These are phyloP conservation scores for Theileria luwenshuni DNA, from an alignment of 169 alveolate genomes.

Conservation along the genomic window DNA sequence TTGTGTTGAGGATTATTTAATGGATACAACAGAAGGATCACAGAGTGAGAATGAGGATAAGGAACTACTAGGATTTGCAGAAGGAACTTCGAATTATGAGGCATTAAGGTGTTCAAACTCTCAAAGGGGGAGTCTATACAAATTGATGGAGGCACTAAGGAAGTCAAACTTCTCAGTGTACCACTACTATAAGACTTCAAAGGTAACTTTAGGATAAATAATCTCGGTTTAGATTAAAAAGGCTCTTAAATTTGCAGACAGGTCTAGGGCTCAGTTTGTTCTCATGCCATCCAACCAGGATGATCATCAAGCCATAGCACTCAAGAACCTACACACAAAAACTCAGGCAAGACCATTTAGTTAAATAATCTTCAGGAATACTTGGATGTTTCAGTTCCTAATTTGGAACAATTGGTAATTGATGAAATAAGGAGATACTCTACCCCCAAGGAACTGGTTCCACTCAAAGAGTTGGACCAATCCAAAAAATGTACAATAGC, in stretches of 20 bases:
- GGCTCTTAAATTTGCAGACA: slow-evolving; percentile 57
- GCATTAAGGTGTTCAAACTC: background rate
- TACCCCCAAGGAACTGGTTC: background rate
- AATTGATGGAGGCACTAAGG: slow-evolving; percentile 31
- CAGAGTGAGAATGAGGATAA: too few relatives aligned
- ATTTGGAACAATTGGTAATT: background rate
- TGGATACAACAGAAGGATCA: too few relatives aligned
- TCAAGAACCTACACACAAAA: slow-evolving; percentile 23
- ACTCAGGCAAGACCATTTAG: slow-evolving; percentile 14
- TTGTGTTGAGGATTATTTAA: too few relatives aligned
- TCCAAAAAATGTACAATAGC: background rate
- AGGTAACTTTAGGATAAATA: slow-evolving; percentile 10
- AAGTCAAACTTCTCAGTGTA: slow-evolving; percentile 26
- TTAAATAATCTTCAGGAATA: slow-evolving; percentile 2
- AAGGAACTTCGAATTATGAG: background rate
- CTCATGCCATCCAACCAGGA: slow-evolving; percentile 28
- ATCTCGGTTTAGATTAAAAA: slow-evolving; percentile 23
- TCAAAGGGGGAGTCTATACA: slow-evolving; percentile 18
- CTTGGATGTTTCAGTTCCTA: background rate
- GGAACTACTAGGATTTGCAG: too few relatives aligned
- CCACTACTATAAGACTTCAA: slow-evolving; percentile 61
- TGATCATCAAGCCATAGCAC: slow-evolving; percentile 12
- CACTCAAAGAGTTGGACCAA: background rate
- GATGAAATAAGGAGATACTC: slow-evolving; percentile 6
- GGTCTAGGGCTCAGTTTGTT: slow-evolving; percentile 16